These are phyloP conservation scores for Paralagenidium karlingii DNA, from an alignment of 352 stramenopile species.

Conservation along the genomic window DNA sequence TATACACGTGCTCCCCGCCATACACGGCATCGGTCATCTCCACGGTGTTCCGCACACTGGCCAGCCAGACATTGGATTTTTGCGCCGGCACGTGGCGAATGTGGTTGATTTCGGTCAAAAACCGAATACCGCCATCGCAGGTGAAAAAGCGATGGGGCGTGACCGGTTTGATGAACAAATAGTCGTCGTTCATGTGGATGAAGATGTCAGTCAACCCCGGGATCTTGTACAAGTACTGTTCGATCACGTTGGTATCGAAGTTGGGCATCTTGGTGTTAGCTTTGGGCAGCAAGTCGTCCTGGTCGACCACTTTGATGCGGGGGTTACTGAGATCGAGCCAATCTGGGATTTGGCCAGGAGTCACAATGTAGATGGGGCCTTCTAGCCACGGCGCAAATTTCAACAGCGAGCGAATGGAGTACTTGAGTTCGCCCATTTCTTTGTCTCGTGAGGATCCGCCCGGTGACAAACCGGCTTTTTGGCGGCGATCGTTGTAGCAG, in stretches of 20 bases:
- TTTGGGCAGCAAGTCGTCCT: constrained; percentile 61
- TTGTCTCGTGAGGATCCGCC: constrained; percentile 65
- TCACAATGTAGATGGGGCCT: constrained; percentile 77
- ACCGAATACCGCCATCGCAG: constrained; percentile 53
- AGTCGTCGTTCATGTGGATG: constrained; percentile 6
- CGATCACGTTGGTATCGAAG: constrained; percentile 53
- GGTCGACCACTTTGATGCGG: constrained; percentile 57
- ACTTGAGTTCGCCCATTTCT: constrained; percentile 81
- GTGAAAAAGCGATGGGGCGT: constrained; percentile 3
- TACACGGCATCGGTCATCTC: constrained; percentile 55
- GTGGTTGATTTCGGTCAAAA: constrained; percentile 75
- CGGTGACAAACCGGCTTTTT: constrained; percentile 27
- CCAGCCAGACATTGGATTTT: constrained; percentile 59
- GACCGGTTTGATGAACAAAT: constrained; percentile 3
- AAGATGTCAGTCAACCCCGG: constrained; percentile 4
- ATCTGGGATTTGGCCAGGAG: constrained; percentile 63
- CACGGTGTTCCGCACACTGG: constrained; percentile 67
- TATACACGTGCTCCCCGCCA: constrained; percentile 73
- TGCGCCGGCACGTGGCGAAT: constrained; percentile 56
- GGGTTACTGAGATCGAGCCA: constrained; percentile 63
- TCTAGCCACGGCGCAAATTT: constrained; percentile 71
- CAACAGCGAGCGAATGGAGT: constrained; percentile 67
- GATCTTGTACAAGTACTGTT: constrained; percentile 6
- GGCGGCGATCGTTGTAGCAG: constrained; percentile 59
- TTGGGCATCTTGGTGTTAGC: constrained; percentile 26